Base-by-base conservation (phyloP, 2,329 filamentous ascomycete genomes). In the Monosporascus cannonballus region DNA sequence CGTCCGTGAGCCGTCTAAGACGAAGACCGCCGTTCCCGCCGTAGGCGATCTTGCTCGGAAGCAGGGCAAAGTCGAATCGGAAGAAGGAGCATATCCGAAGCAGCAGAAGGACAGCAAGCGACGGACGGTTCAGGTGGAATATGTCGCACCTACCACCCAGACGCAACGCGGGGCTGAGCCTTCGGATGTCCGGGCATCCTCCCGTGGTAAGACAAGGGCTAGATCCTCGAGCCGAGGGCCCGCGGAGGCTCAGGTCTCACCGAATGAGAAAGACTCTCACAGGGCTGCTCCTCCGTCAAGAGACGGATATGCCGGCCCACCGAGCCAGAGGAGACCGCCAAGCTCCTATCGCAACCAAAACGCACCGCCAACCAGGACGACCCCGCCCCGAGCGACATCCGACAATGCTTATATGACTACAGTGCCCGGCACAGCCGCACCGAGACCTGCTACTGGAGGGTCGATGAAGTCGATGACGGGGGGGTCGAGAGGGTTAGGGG, bases 101-200 rank as follows among this genome's bases (percentile, higher is more conserved):
- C 79, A 83, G 42, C 88, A 89, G 68, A 87, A 91, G 60, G 92
- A 96, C 67, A 87, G 87, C 63, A 97, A 97, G 73, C 85, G 94
- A 53, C 84, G 92, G 62, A 99, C 94, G 0, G 90, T 99, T 0
- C 94, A 99, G 72, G 89, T 99, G 56, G 94, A 99, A 74, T 99
- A 99, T 70, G 94, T 97, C 52, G 89, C 92, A 20, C 94, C 94
- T 24, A 85, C 86, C 25, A 95, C 90, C 6, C 85, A 93, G 65
- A 96, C 93, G 1, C 81, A 86, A 56, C 83, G 93, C 58, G 90
- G 88, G 30, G 82, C 71, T 11, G 56, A 65, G 56, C 69, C 57
- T 65, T 71, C 59, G 5, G 63, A 66, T 41, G 48, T 27, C 41
- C 61, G 63, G 27, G 50, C 61, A 20, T 60, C 66, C 11, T 61